These are phyloP conservation scores for Croton laevigatus DNA, from an alignment of 441 rosid genomes.

Conservation along the genomic window DNA sequence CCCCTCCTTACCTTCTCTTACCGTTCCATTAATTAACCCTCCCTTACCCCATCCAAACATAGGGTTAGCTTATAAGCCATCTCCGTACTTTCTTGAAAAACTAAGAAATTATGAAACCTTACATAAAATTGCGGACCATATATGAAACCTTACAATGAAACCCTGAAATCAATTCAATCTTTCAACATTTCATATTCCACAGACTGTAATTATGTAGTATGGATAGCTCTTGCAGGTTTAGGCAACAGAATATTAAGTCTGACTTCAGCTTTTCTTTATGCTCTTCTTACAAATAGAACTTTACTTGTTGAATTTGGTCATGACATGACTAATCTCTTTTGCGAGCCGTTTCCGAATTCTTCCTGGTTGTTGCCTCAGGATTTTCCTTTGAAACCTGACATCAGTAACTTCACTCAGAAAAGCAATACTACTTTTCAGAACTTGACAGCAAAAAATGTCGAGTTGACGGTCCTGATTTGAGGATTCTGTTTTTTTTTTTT, in stretches of 20 bases:
- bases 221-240: constrained; percentile 47
- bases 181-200: constrained; percentile 9
- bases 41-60: too few relatives aligned
- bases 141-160: constrained; percentile 15
- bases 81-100: constrained; percentile 36
- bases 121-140: constrained; percentile 41
- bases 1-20: too few relatives aligned
- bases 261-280: constrained; percentile 66
- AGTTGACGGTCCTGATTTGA: constrained; percentile 11
- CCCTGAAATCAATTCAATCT: constrained; percentile 17
- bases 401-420: constrained; percentile 31
- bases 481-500: too few relatives aligned
- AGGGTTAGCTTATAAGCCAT: constrained; percentile 36
- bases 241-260: constrained; percentile 69
- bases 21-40: too few relatives aligned
- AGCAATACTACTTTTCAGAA: constrained; percentile 46
- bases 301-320: constrained; percentile 55
- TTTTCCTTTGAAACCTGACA: constrained; percentile 43
- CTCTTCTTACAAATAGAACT: constrained; percentile 65
- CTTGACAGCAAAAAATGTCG: constrained; percentile 6
- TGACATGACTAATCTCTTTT: too few relatives aligned
- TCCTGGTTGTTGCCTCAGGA: constrained; percentile 67
- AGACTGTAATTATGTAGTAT: constrained; percentile 45
- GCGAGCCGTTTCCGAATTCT: constrained; percentile 67
- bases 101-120: constrained; percentile 38